A percentile compares a stretch with the other conserved stretches of the same genome.
phyloP scores from a whole-genome alignment of 192 early-diverging fungal species.

The Coemansia sp. region DNA sequence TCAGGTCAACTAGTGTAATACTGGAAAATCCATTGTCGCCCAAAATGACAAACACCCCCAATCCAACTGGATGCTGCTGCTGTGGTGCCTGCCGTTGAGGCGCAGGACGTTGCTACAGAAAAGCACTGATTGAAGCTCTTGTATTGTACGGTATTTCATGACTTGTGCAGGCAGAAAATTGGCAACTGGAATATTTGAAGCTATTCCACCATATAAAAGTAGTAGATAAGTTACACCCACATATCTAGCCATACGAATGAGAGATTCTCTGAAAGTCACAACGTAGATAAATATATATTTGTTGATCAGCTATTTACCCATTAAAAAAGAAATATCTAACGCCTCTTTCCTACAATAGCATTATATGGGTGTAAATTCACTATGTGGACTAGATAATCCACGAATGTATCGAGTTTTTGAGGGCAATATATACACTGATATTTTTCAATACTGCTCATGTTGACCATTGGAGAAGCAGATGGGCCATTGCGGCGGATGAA shows the following conservation, averaged over 20 bases:
- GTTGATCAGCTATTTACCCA: not conserved
- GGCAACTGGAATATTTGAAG: conserved; percentile 33
- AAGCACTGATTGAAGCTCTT: too few relatives aligned
- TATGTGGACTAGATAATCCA: not conserved
- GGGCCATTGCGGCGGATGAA: not conserved
- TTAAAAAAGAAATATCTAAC: not conserved
- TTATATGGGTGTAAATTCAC: conserved; percentile 19
- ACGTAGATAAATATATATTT: not conserved
- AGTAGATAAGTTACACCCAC: conserved; percentile 64
- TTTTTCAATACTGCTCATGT: not conserved
- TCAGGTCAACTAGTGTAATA: too few relatives aligned
- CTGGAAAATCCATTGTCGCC: too few relatives aligned
- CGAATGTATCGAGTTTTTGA: conserved; percentile 20
- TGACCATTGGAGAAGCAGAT: not conserved
- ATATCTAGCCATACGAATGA: conserved; percentile 87
- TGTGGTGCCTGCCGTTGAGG: too few relatives aligned
- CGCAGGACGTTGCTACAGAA: too few relatives aligned
- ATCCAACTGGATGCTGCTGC: too few relatives aligned
- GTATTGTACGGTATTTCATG: too few relatives aligned
- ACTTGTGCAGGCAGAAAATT: too few relatives aligned
- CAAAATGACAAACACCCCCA: too few relatives aligned
- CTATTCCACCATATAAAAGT: conserved; percentile 85
- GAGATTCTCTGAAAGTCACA: conserved; percentile 57
- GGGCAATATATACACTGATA: too few relatives aligned
- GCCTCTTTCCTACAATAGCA: too few relatives aligned